These are phyloP conservation scores for Zea mays DNA, from an alignment of 176 grass and related monocot genomes.

Conservation along the genomic window Zm-B73-REFERENCE-NAM-5.0 NC_050098.1:137070501-137071000, in stretches of 20 bases:
- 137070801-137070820: background rate
- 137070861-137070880: background rate
- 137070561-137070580: background rate
- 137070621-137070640: conserved; percentile 83
- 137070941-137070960: background rate
- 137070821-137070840: conserved; percentile 24
- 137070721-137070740: conserved; percentile 72
- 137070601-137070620: conserved; percentile 6
- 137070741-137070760: conserved; percentile 60
- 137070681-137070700: conserved; percentile 80
- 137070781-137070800: background rate
- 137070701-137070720: conserved; percentile 78
- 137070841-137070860: background rate
- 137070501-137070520: conserved; percentile 96
- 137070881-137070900: background rate
- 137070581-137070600: background rate
- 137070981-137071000: too few species aligned
- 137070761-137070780: background rate
- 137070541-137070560: conserved; percentile 47
- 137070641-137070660: conserved; percentile 87
- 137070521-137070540: conserved; percentile 95
- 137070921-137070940: conserved; percentile 1
- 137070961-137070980: too few species aligned
- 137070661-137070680: conserved; percentile 93
- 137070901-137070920: background rate